These are phyloP conservation scores for Candida anglica DNA, from an alignment of 805 yeast species.

Conservation along the genomic window DNA sequence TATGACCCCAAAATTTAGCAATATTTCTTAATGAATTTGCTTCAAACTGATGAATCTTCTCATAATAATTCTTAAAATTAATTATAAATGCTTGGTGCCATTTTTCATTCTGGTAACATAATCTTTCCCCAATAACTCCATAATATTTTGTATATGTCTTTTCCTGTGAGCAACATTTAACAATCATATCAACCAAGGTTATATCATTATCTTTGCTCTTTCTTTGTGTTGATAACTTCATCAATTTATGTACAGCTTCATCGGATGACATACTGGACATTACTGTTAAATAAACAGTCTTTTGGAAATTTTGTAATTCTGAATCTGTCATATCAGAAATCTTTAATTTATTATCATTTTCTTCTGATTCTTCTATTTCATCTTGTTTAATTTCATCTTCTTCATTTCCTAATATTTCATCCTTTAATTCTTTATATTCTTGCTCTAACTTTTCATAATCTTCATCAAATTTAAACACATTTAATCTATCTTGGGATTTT, in stretches of 20 bases:
- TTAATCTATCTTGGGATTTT: slow-evolving; percentile 42
- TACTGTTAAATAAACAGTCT: slow-evolving; percentile 72
- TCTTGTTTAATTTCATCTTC: slow-evolving; percentile 14
- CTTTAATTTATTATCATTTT: slow-evolving; percentile 11
- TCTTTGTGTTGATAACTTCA: slow-evolving; percentile 37
- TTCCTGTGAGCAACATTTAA: slow-evolving; percentile 82
- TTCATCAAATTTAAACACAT: slow-evolving; percentile 48
- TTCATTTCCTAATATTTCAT: slow-evolving; percentile 44
- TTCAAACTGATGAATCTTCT: slow-evolving; percentile 60
- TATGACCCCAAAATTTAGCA: slow-evolving; percentile 83
- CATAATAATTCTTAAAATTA: slow-evolving; percentile 56
- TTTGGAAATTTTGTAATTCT: slow-evolving; percentile 61
- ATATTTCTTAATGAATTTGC: slow-evolving; percentile 71
- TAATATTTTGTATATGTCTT: slow-evolving; percentile 81
- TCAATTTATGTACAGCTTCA: slow-evolving; percentile 86
- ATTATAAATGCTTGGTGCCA: slow-evolving; percentile 58
- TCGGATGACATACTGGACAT: slow-evolving; percentile 90
- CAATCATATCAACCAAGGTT: slow-evolving; percentile 67
- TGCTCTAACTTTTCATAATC: slow-evolving; percentile 48
- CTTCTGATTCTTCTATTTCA: slow-evolving; percentile 11
- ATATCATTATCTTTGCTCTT: slow-evolving; percentile 34
- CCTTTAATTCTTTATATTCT: slow-evolving; percentile 38
- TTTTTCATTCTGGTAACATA: slow-evolving; percentile 44
- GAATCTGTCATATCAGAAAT: slow-evolving; percentile 69
- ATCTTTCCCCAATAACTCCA: slow-evolving; percentile 69